Conservation (phyloP, 768 basidiomycete genomes). For the Myochromella boudieri region DNA sequence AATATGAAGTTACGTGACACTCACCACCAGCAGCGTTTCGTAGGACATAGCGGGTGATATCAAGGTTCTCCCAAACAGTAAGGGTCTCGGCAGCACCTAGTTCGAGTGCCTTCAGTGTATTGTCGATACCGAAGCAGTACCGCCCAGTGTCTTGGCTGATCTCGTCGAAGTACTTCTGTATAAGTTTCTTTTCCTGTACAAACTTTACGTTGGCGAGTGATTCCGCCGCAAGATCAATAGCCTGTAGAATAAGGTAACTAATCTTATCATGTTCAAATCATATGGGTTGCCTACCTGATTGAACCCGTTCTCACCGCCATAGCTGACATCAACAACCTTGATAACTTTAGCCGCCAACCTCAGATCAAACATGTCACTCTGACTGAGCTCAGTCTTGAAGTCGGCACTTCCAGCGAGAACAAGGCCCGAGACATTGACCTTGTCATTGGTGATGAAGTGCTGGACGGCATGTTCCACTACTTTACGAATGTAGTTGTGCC, state of each 20-base stretch:
- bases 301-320: slow-evolving; percentile 98
- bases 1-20: slow-evolving; percentile 11
- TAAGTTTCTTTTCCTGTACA: slow-evolving; percentile 97
- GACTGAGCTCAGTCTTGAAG: slow-evolving; percentile 97
- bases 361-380: slow-evolving; percentile 94
- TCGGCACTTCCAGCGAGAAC: slow-evolving; percentile 97
- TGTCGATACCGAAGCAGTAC: slow-evolving; percentile 97
- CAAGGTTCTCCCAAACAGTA: slow-evolving; percentile 98
- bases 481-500: slow-evolving; percentile 99
- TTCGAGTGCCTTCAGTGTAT: slow-evolving; percentile 94
- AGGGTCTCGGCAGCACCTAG: slow-evolving; percentile 95
- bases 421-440: slow-evolving; percentile 95
- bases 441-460: slow-evolving; percentile 97
- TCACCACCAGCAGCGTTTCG: no score
- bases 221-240: slow-evolving; percentile 95
- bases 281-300: slow-evolving; percentile 73
- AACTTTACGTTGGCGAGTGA: slow-evolving; percentile 98
- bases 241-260: slow-evolving; percentile 44
- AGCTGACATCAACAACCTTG: slow-evolving; percentile 98
- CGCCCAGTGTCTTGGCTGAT: slow-evolving; percentile 96
- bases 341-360: slow-evolving; percentile 89
- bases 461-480: slow-evolving; percentile 96
- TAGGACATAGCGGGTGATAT: no score
- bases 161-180: slow-evolving; percentile 98
- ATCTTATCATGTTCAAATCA: not conserved